Percentiles rank a stretch among this genome's conserved stretches.
Conservation (phyloP, 345 rosid genomes). For the Rhodamnia argentea region DNA sequence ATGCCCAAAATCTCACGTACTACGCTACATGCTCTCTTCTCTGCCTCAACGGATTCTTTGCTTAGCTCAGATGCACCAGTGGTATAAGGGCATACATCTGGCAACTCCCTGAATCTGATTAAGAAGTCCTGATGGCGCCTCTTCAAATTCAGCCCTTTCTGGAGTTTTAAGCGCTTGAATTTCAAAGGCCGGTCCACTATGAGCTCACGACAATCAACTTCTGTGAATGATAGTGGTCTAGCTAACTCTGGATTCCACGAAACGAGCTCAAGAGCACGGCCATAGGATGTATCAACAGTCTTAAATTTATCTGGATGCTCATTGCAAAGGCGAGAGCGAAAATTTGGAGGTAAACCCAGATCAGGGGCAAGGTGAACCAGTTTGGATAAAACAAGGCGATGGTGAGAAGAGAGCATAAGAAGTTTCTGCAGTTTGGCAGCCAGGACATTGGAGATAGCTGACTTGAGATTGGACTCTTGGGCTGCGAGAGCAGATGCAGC, state of each 20-base stretch:
- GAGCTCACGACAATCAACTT: conserved; percentile 21
- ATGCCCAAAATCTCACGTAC: conserved; percentile 64
- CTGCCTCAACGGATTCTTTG: conserved; percentile 55
- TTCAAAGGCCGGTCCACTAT: conserved; percentile 84
- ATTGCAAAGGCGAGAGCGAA: conserved; percentile 78
- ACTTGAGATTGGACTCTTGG: conserved; percentile 39
- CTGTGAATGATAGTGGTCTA: conserved; percentile 24
- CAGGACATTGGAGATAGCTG: conserved; percentile 44
- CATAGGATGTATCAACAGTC: conserved; percentile 69
- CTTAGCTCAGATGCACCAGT: conserved; percentile 27
- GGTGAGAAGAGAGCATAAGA: conserved; percentile 77
- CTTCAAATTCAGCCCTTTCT: conserved; percentile 70
- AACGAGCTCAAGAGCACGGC: conserved; percentile 83
- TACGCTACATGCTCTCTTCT: conserved; percentile 73
- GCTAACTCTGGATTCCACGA: conserved; percentile 63
- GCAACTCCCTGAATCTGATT: conserved; percentile 54
- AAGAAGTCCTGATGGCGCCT: conserved; percentile 46
- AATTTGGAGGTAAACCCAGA: conserved; percentile 85
- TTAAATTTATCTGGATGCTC: conserved; percentile 65
- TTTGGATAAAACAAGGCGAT: conserved; percentile 60
- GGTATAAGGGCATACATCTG: conserved; percentile 63
- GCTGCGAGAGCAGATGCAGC: conserved; percentile 54
- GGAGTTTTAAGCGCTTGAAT: conserved; percentile 66
- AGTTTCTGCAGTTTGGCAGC: conserved; percentile 77
- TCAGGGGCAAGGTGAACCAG: conserved; percentile 81